These are phyloP conservation scores for Sporothrix brunneoviolacea DNA, from an alignment of 2,329 filamentous ascomycete species.

Conservation along the genomic window DNA sequence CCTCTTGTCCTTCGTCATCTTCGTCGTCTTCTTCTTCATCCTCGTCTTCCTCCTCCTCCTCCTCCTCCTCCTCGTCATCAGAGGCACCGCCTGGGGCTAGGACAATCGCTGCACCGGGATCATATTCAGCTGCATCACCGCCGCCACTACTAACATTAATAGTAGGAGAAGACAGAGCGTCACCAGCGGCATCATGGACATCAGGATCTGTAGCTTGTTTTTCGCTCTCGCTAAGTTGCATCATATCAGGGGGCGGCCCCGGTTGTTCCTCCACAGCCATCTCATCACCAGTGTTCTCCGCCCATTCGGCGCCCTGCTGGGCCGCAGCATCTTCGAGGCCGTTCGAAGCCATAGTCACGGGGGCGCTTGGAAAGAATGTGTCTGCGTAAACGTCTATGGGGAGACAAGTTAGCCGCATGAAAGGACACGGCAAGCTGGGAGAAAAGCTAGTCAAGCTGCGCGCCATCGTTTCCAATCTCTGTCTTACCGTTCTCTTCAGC, in stretches of 20 bases:
- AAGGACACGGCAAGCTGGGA: too few relatives aligned
- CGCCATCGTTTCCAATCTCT: too few relatives aligned
- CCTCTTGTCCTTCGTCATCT: not conserved
- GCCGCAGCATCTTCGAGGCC: conserved; percentile 18
- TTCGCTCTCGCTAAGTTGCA: conserved; percentile 49
- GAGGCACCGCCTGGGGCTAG: not conserved
- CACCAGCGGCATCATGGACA: conserved; percentile 42
- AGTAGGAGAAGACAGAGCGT: conserved; percentile 30
- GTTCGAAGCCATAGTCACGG: conserved; percentile 23
- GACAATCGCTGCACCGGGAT: conserved; percentile 32
- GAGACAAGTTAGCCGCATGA: too few relatives aligned
- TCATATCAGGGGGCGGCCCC: conserved; percentile 41
- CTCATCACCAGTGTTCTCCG: conserved; percentile 44
- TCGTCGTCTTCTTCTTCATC: not conserved
- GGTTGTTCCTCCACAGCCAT: conserved; percentile 52
- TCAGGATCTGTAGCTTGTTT: conserved; percentile 45
- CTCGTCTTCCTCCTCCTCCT: not conserved
- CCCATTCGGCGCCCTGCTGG: conserved; percentile 38
- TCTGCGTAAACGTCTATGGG: too few relatives aligned
- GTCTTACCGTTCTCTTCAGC: too few relatives aligned
- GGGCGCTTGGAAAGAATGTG: not conserved
- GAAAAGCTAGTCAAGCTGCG: too few relatives aligned
- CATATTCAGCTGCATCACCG: conserved; percentile 48
- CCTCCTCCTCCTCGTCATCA: not conserved
- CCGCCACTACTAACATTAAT: conserved; percentile 38